Evolutionary conservation across 148 eudicot species (phyloP).

Genomic region (Persicaria maculosa): DNA sequence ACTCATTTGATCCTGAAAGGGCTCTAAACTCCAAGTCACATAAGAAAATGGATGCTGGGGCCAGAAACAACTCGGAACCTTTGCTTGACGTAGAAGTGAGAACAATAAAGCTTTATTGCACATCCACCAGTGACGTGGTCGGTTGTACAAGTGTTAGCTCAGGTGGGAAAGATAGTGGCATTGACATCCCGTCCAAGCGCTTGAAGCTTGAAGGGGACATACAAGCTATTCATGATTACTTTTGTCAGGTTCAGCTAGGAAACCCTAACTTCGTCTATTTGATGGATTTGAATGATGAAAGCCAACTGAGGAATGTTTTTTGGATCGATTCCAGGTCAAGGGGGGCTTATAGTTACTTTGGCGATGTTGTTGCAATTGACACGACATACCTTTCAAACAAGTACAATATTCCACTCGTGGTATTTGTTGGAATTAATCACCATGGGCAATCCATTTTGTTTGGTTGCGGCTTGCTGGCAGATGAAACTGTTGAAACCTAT

Average conservation of each 20-base stretch:
- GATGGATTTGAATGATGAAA: conserved; percentile 72
- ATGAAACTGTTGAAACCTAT: conserved; percentile 56
- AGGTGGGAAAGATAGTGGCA: conserved; percentile 27
- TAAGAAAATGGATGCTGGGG: conserved; percentile 52
- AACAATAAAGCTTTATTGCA: conserved; percentile 69
- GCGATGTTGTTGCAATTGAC: conserved; percentile 66
- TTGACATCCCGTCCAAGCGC: conserved; percentile 25
- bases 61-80: conserved; percentile 50
- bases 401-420: conserved; percentile 47
- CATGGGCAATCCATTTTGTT: conserved; percentile 54
- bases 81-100: conserved; percentile 53
- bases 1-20: conserved; percentile 66
- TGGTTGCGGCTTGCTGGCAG: conserved; percentile 72
- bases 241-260: conserved; percentile 46
- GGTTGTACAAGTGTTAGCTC: conserved; percentile 30
- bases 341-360: conserved; percentile 63
- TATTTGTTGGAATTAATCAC: conserved; percentile 72
- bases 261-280: conserved; percentile 68
- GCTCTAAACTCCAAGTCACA: conserved; percentile 69
- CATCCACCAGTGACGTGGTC: conserved; percentile 34
- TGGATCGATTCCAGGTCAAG: conserved; percentile 79
- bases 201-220: conserved; percentile 52
- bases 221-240: conserved; percentile 38
- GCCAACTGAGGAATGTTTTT: conserved; percentile 60
- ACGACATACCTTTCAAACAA: conserved; percentile 50